These are phyloP conservation scores for Apiospora koreana DNA, from an alignment of 2,329 filamentous ascomycete genomes.

Conservation along the genomic window DNA sequence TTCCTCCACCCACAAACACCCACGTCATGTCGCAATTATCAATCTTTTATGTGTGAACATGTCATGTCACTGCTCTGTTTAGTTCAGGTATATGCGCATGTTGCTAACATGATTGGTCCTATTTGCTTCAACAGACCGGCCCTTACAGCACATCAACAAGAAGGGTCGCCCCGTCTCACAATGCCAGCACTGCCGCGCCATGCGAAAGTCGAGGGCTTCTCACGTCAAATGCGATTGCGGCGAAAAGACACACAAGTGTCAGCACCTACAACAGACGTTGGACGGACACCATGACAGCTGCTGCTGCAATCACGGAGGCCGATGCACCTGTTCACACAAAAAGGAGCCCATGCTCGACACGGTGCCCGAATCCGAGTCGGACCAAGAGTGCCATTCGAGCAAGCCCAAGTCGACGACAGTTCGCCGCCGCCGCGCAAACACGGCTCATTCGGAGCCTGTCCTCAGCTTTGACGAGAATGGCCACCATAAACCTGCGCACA, in stretches of 20 bases:
- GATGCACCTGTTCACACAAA: conserved; percentile 66
- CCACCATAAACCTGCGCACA: conserved; percentile 63
- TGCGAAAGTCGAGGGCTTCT: conserved; percentile 93
- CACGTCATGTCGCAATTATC: background rate
- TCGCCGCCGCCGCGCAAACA: conserved; percentile 60
- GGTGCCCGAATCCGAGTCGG: conserved; percentile 64
- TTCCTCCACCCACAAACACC: background rate
- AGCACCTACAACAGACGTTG: conserved; percentile 57
- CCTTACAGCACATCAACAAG: conserved; percentile 92
- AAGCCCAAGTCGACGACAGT: conserved; percentile 42
- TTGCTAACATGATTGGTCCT: conserved; percentile 1
- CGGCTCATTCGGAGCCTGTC: conserved; percentile 60
- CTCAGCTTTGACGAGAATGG: conserved; percentile 64
- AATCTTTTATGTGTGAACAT: conserved; percentile 2
- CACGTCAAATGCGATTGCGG: conserved; percentile 97
- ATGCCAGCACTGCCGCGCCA: conserved; percentile 93
- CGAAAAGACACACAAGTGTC: conserved; percentile 79
- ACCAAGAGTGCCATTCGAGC: conserved; percentile 46
- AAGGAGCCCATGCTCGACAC: conserved; percentile 63
- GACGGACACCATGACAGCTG: conserved; percentile 66
- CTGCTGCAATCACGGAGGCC: conserved; percentile 69
- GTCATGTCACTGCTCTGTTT: conserved; percentile 1
- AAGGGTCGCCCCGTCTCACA: conserved; percentile 97
- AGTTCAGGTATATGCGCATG: conserved; percentile 6
- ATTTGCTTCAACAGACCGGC: conserved; percentile 68